Percentiles rank a stretch among this genome's conserved stretches.
Evolutionary conservation across 2,329 filamentous ascomycete species (phyloP).

Genomic region (Bertia moriformis): DNA sequence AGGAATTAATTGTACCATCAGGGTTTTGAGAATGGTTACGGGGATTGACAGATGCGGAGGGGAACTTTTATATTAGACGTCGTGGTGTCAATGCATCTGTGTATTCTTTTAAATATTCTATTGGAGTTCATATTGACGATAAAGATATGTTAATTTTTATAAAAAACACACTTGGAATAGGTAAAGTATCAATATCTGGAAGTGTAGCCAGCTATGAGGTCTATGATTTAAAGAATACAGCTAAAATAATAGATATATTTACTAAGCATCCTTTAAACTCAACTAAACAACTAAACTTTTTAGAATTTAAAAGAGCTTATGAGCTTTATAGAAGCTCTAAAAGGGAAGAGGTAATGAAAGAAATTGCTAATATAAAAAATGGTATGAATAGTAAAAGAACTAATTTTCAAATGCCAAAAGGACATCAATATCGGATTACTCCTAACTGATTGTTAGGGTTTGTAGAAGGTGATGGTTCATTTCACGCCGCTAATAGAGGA

Average conservation of each 20-base stretch:
- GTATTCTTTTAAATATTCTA: not conserved
- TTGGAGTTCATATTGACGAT: not conserved
- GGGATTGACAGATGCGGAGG: not conserved
- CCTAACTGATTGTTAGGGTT: not conserved
- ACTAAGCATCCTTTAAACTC: not conserved
- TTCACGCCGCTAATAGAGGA: not conserved
- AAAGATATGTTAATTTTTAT: not conserved
- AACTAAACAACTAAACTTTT: not conserved
- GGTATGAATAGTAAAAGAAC: not conserved
- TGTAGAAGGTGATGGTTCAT: not conserved
- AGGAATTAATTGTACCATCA: no score
- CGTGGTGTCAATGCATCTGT: not conserved
- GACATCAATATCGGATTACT: conserved; percentile 1
- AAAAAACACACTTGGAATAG: not conserved
- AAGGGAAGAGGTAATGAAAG: not conserved
- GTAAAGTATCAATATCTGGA: not conserved
- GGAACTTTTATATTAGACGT: not conserved
- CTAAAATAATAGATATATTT: not conserved
- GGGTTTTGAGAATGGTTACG: not conserved
- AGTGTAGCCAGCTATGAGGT: not conserved
- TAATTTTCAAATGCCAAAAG: conserved; percentile 1
- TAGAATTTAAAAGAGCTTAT: conserved; percentile 1
- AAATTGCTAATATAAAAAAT: not conserved
- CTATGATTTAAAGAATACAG: not conserved
- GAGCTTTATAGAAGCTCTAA: not conserved